Conservation (phyloP, 2,329 filamentous ascomycete species). For the Fusarium sp. region DNA sequence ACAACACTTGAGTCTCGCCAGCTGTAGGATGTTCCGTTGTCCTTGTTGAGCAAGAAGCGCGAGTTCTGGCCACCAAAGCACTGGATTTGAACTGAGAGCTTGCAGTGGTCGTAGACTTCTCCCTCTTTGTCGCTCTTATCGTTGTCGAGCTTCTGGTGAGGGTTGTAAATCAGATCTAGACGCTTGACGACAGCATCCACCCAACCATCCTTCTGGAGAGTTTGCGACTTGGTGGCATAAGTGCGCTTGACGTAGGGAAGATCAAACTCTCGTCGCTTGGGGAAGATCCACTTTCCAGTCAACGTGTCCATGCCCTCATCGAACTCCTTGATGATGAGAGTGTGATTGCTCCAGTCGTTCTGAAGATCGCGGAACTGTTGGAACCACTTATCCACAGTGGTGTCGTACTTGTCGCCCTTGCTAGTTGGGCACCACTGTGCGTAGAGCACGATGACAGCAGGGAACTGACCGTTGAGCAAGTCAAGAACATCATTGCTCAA, state of each 20-base stretch:
- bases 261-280: slow-evolving; percentile 60
- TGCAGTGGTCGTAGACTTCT: slow-evolving; percentile 54
- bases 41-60: slow-evolving; percentile 56
- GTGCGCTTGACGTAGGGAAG: slow-evolving; percentile 64
- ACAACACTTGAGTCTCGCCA: slow-evolving; percentile 61
- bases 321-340: slow-evolving; percentile 49
- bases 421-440: slow-evolving; percentile 63
- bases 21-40: slow-evolving; percentile 62
- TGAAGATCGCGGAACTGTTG: slow-evolving; percentile 56
- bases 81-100: slow-evolving; percentile 61
- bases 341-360: slow-evolving; percentile 42
- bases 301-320: slow-evolving; percentile 61
- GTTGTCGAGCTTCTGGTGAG: slow-evolving; percentile 14
- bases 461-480: slow-evolving; percentile 55
- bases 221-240: slow-evolving; percentile 59
- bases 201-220: slow-evolving; percentile 57
- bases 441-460: slow-evolving; percentile 60
- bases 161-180: slow-evolving; percentile 40
- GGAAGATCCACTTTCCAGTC: slow-evolving; percentile 62
- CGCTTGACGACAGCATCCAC: slow-evolving; percentile 44
- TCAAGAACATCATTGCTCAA: slow-evolving; percentile 56
- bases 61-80: slow-evolving; percentile 61
- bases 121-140: slow-evolving; percentile 24
- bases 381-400: slow-evolving; percentile 55
- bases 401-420: slow-evolving; percentile 54